Percentiles rank a stretch among this genome's conserved stretches.
Evolutionary conservation across 192 early-diverging fungal species (phyloP).

Genomic region (Rhizophlyctis rosea): DNA sequence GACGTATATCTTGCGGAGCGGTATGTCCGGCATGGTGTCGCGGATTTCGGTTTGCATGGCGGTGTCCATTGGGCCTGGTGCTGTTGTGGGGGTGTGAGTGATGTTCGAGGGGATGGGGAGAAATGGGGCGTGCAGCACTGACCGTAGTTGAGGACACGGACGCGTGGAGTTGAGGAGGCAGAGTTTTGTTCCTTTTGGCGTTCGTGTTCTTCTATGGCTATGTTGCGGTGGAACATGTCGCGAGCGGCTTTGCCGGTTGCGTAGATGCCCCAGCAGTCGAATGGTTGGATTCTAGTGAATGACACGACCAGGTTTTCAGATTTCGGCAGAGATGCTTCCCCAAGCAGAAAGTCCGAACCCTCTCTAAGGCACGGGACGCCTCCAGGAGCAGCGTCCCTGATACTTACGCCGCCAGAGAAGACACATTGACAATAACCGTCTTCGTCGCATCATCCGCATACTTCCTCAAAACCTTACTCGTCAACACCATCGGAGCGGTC

Average conservation of each 20-base stretch:
- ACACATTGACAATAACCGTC: conserved; percentile 67
- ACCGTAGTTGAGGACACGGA: conserved; percentile 77
- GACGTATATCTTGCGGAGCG: conserved; percentile 57
- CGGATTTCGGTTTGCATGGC: conserved; percentile 78
- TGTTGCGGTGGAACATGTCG: conserved; percentile 66
- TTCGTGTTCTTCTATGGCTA: conserved; percentile 65
- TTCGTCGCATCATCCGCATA: conserved; percentile 11
- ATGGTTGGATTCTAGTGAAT: conserved; percentile 66
- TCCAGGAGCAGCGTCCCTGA: background rate
- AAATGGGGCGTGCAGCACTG: no score
- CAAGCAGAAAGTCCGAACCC: no score
- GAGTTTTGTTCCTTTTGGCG: background rate
- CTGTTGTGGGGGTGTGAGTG: no score
- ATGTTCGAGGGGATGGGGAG: no score
- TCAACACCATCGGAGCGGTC: conserved; percentile 30
- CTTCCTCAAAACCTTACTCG: conserved; percentile 24
- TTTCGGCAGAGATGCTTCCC: conserved; percentile 1
- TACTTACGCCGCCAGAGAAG: conserved; percentile 56
- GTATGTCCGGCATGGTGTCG: conserved; percentile 49
- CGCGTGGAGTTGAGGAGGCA: conserved; percentile 21
- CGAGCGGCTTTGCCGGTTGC: conserved; percentile 78
- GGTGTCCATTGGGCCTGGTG: conserved; percentile 84
- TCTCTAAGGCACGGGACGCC: no score
- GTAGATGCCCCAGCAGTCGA: conserved; percentile 80
- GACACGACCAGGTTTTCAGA: no score